phyloP scores from a whole-genome alignment of 2,329 filamentous ascomycete species.

The Botrytis paeoniae region DNA sequence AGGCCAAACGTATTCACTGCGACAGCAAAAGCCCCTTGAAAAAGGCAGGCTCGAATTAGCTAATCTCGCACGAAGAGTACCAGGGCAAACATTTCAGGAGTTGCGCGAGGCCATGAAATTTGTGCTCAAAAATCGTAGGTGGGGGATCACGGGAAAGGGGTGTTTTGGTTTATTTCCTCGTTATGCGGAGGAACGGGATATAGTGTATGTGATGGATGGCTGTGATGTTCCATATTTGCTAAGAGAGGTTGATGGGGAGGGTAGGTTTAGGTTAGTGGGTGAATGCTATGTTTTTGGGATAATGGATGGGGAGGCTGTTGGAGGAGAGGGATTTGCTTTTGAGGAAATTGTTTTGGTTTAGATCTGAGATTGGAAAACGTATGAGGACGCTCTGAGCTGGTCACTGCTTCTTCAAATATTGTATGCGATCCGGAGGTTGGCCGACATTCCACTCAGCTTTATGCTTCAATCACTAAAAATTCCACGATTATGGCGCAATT shows the following conservation, averaged over 20 bases:
- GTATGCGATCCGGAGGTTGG: too few relatives aligned
- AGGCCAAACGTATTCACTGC: background rate
- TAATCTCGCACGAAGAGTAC: background rate
- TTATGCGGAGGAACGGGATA: background rate
- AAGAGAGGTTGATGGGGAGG: background rate
- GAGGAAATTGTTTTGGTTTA: background rate
- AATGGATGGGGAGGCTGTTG: background rate
- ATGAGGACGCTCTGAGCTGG: too few relatives aligned
- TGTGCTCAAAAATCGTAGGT: background rate
- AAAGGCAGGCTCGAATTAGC: background rate
- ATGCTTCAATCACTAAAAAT: too few relatives aligned
- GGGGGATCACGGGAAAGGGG: background rate
- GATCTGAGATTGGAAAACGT: too few relatives aligned
- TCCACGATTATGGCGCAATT: too few relatives aligned
- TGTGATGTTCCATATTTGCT: background rate
- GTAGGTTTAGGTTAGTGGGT: background rate
- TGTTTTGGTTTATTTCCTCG: background rate
- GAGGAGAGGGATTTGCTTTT: background rate
- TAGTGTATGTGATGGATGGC: background rate
- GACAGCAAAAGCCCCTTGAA: background rate
- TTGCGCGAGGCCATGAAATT: background rate
- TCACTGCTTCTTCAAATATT: too few relatives aligned
- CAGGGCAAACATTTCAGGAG: background rate
- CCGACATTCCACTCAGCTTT: too few relatives aligned
- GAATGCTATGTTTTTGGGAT: background rate